Evolutionary conservation across 2,329 filamentous ascomycete genomes (phyloP), one percentile per base, ranked within the genome.

Genomic region (Pezicula carpinea): DNA sequence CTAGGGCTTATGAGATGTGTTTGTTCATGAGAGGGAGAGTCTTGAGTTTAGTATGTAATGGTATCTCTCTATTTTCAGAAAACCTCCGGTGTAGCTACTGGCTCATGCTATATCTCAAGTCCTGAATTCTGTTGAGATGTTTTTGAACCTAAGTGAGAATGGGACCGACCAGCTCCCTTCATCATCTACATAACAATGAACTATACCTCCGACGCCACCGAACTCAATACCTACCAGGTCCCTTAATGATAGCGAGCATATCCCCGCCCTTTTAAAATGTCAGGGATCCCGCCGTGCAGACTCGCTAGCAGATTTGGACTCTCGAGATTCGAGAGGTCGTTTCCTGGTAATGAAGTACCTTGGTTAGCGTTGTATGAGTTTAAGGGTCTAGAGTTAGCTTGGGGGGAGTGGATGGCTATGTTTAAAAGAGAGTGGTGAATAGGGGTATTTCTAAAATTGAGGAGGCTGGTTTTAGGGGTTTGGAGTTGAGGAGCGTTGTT

Each of bases 311-410:
- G 26, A 34, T 43, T 23, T 6, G 32, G 22, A 18, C 22, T 40
- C n/a, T 40, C 38, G 13, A n/a, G 15, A 32, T 32, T 43, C 11
- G 26, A 21, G n/a, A 17, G 40, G 26, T 19, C 40, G 10, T 14
- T 40, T 14, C 40, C 40, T 17, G 23, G 7, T 11, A 29, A 15
- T 31, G 22, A 32, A 21, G 23, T 23, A 11, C 11, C 22, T 4
- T 31, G 23, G 40, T 32, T 43, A 10, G 22, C 40, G 6, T 18
- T 43, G 14, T 23, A 43, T 34, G 40, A 43, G 15, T 43, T 43
- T 32, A 23, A 43, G 6, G 38, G 38, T 6, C 38, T 19, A 14
- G 14, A 40, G 2, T 8, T 40, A 14, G 18, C 38, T 13, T 40
- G 38, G 38, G 15, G 23, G 18, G 21, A 26, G n/a, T 40, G 22